A percentile compares a stretch with the other conserved stretches of the same genome.
phyloP scores from a whole-genome alignment of 129 eudicot species.

The Cynara cardunculus region DNA sequence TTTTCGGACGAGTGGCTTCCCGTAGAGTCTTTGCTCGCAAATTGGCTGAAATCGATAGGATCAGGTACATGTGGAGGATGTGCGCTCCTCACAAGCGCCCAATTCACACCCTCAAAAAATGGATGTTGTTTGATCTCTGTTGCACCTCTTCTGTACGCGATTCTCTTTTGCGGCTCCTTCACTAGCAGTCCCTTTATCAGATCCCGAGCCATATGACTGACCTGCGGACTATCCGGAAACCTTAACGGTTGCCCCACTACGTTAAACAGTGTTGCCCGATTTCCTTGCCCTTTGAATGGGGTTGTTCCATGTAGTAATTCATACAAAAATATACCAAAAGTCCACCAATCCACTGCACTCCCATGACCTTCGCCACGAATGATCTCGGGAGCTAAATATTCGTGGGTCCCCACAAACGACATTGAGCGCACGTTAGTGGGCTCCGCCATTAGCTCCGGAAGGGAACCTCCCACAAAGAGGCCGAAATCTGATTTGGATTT shows the following conservation, averaged over 20 bases:
- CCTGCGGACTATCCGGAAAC: conserved; percentile 63
- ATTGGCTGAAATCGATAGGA: conserved; percentile 53
- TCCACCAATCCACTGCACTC: conserved; percentile 92
- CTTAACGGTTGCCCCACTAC: conserved; percentile 71
- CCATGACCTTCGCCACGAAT: conserved; percentile 87
- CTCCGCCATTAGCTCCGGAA: conserved; percentile 80
- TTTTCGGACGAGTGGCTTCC: conserved; percentile 32
- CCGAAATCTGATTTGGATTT: conserved; percentile 76
- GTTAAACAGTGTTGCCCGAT: conserved; percentile 62
- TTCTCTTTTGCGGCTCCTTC: conserved; percentile 73
- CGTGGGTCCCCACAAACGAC: conserved; percentile 85
- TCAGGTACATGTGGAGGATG: conserved; percentile 58
- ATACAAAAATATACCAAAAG: conserved; percentile 67
- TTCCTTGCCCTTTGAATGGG: conserved; percentile 73
- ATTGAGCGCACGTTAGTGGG: conserved; percentile 74
- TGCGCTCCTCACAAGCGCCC: conserved; percentile 72
- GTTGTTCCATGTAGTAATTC: conserved; percentile 74
- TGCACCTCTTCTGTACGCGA: conserved; percentile 70
- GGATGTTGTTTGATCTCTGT: conserved; percentile 79
- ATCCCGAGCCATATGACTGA: conserved; percentile 48
- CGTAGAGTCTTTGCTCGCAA: conserved; percentile 44
- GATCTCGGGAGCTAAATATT: conserved; percentile 76
- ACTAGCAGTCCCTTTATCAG: conserved; percentile 60
- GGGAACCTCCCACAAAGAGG: conserved; percentile 44
- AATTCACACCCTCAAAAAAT: conserved; percentile 67